Percentiles rank a stretch among this genome's conserved stretches.
phyloP scores from a whole-genome alignment of 106 monocot species.

The Platanthera guangdongensis region DNA sequence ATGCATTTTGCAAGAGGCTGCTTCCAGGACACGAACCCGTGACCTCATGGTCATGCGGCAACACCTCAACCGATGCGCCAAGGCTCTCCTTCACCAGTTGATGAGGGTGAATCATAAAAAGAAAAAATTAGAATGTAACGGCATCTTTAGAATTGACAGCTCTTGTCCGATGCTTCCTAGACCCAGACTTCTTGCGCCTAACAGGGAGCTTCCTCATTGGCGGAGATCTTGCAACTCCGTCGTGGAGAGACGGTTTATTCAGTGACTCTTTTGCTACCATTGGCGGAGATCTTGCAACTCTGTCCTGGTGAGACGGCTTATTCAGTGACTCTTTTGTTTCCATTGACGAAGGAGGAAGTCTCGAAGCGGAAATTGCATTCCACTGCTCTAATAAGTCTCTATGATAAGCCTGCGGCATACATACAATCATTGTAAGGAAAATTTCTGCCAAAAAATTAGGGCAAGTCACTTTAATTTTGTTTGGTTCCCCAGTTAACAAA shows the following conservation, averaged over 20 bases:
- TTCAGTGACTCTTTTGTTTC: too few relatives aligned
- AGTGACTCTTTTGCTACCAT: not conserved
- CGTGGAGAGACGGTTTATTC: not conserved
- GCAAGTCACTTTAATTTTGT: not conserved
- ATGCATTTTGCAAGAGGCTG: too few relatives aligned
- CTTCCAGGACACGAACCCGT: too few relatives aligned
- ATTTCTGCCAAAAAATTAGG: too few relatives aligned
- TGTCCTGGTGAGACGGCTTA: too few relatives aligned
- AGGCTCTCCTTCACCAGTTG: too few relatives aligned
- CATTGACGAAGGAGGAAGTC: not conserved
- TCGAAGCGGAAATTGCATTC: not conserved
- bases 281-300: too few relatives aligned
- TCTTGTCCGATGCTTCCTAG: not conserved
- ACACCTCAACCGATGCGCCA: too few relatives aligned
- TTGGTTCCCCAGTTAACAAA: too few relatives aligned
- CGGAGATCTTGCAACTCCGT: not conserved
- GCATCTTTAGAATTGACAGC: not conserved
- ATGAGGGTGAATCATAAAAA: too few relatives aligned
- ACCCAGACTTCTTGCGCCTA: constrained; percentile 4
- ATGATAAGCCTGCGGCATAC: constrained; percentile 5
- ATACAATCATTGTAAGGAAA: not conserved
- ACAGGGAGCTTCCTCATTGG: not conserved
- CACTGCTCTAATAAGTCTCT: constrained; percentile 12
- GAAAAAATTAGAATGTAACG: too few relatives aligned
- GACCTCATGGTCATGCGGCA: too few relatives aligned